Percentiles rank a stretch among this genome's conserved stretches.
Conservation (phyloP, 129 eudicot genomes). For the Daucus carota region DH1_v3.0 NC_030381.2:40537501-40538000, state of each 20-base stretch:
- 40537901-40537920: too few relatives aligned
- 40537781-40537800: slow-evolving; percentile 64
- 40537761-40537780: slow-evolving; percentile 33
- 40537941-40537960: slow-evolving; percentile 19
- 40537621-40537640: not conserved
- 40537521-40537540: not conserved
- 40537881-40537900: not conserved
- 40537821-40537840: slow-evolving; percentile 48
- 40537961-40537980: slow-evolving; percentile 64
- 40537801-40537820: slow-evolving; percentile 45
- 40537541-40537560: not conserved
- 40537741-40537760: slow-evolving; percentile 58
- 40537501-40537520: not conserved
- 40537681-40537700: slow-evolving; percentile 72
- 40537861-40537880: slow-evolving; percentile 7
- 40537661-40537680: slow-evolving; percentile 72
- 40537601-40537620: not conserved
- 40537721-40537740: slow-evolving; percentile 54
- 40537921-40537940: not conserved
- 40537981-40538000: slow-evolving; percentile 68
- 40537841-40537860: slow-evolving; percentile 68
- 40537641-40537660: not conserved
- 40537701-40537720: slow-evolving; percentile 66
- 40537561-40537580: not conserved
- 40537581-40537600: not conserved